phyloP scores from a whole-genome alignment of 2,329 filamentous ascomycete genomes.

The Neurospora sp. region DNA sequence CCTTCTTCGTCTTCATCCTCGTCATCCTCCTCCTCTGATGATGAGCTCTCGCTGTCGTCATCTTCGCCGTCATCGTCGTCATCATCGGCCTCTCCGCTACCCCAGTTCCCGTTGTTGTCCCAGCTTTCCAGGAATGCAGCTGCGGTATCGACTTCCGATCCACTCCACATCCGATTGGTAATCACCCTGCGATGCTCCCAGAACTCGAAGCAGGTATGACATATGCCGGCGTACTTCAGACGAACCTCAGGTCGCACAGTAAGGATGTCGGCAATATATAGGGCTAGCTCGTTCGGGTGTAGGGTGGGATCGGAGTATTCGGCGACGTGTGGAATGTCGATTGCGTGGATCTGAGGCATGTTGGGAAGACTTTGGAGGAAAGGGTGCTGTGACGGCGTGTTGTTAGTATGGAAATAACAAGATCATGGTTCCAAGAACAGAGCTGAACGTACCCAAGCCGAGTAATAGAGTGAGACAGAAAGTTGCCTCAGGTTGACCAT shows the following conservation, averaged over 20 bases:
- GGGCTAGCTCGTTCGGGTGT: slow-evolving; percentile 59
- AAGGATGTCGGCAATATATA: slow-evolving; percentile 70
- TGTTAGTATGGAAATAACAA: slow-evolving; percentile 1
- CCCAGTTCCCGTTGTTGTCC: slow-evolving; percentile 40
- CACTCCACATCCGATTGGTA: slow-evolving; percentile 13
- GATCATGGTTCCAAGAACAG: not conserved
- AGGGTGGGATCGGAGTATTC: slow-evolving; percentile 20
- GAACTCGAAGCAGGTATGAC: slow-evolving; percentile 74
- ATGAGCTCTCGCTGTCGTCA: slow-evolving; percentile 22
- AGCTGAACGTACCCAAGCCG: slow-evolving; percentile 58
- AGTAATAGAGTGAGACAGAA: slow-evolving; percentile 61
- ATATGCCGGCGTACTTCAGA: slow-evolving; percentile 67
- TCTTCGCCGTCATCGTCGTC: slow-evolving; percentile 33
- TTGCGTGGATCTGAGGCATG: slow-evolving; percentile 54
- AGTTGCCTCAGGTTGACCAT: slow-evolving; percentile 65
- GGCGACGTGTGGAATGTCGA: slow-evolving; percentile 21
- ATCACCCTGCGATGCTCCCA: slow-evolving; percentile 44
- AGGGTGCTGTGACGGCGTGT: slow-evolving; percentile 46
- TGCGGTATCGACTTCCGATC: slow-evolving; percentile 6
- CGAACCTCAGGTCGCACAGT: slow-evolving; percentile 65
- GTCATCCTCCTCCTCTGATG: slow-evolving; percentile 12
- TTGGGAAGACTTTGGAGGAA: slow-evolving; percentile 67
- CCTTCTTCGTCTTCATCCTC: slow-evolving; percentile 23
- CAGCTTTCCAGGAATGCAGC: slow-evolving; percentile 27
- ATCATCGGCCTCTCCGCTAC: slow-evolving; percentile 32